Base-by-base conservation (phyloP, 2,329 filamentous ascomycete genomes). In the Teratosphaeria destructans region DNA sequence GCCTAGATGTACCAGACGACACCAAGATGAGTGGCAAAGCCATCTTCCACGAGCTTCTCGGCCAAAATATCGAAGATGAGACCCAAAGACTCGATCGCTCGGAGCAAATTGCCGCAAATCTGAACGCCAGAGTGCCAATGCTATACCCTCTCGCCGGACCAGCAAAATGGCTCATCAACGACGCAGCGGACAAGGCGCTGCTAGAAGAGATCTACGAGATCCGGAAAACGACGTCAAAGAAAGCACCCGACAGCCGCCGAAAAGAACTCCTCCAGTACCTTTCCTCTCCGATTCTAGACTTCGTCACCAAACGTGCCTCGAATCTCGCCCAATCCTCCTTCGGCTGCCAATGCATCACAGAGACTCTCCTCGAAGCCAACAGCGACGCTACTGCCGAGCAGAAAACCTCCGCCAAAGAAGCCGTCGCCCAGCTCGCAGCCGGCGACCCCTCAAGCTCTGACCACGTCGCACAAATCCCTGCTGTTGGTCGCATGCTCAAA, bases 1-100 rank as follows among this genome's bases (percentile, higher is more conserved):
- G 90, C 1, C 91, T 92, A 71, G 94, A 97, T 68, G 86, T 96
- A 55, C 85, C 96, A 55, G 94, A 99, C 67, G 94, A 99, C 72
- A 99, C 94, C 10, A 92, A 95, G 64, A 80, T 96, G 69, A 89
- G 85, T 3, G 81, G 85, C 56, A 97, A 95, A 77, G 81, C 88
- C 35, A 88, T 99, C 64, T 90, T 96, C 74, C 81, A 89, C 0
- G 93, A 97, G 74, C 79, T 99, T 12, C 76, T 96, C 19, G 89
- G 86, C 63, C 83, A 85, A 79, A 82, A 55, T 23, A 64, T 71
- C 43, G 67, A 73, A 27, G 79, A 85, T 59, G 80, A 81, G 11
- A 64, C 65, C 5, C 62, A 70, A 62, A 71, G 73, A 56, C 74
- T 78, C n/a, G 70, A 72, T 59, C 79, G 85, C 37, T 77, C 81